Evolutionary conservation across 768 basidiomycete species (phyloP), one percentile per base, ranked within the genome.

Genomic region (Mycena venus): DNA sequence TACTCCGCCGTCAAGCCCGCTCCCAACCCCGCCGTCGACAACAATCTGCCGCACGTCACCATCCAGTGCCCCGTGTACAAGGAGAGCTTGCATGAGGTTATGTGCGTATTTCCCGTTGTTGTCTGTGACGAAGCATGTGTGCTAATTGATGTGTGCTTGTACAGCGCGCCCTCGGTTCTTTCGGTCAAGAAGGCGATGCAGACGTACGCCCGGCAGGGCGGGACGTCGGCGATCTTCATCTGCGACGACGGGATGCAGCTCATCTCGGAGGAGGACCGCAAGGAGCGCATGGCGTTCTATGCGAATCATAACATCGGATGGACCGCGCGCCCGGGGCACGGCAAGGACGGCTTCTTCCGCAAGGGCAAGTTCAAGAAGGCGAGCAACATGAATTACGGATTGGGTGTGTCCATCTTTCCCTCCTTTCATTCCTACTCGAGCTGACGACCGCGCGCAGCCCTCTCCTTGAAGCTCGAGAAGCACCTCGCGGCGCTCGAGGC

Each of bases 341-440:
- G 81, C 80, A 93, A 92, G 25, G 96, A 94, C 75, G 94, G 95
- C 0, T 98, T 97, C 88, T 95, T 96, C 86, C 95, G 96, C 82
- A 94, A 95, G 8, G 95, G 95, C 11, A 92, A 94, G 65, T 96
- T 96, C 89, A 96, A 96, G 87, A 96, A 96, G 83, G 94, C 94
- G 65, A 86, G 84, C 74, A 89, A 89, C 84, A 94, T 96, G 93
- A 96, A 96, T 84, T 95, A 92, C 78, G 94, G 91, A 2, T 85
- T 92, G 7, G 86, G 87, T 79, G 36, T 14, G 77, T 38, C 1
- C 12, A 29, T 8, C 23, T 9, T 40, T 47, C 27, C 12, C 40
- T 42, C 4, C 47, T 36, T 23, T 12, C 11, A 7, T 8, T 17
- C 21, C 25, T 32, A 3, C 9, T 19, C 4, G 31, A n/a, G 25